Conservation (phyloP, 805 yeast species). For the Ogataea pini region DNA sequence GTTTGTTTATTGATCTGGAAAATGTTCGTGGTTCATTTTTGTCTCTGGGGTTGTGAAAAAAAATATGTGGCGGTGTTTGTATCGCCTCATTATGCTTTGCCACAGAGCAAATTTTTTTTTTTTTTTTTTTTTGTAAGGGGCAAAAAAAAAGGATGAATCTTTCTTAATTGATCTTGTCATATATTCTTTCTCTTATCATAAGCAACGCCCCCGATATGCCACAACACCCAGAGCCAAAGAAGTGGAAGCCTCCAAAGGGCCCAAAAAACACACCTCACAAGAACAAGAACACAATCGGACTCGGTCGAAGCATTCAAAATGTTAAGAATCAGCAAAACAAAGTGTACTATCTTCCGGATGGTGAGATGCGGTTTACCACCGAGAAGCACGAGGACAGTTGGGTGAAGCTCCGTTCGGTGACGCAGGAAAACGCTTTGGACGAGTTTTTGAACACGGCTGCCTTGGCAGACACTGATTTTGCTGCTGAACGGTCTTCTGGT, state of each 20-base stretch:
- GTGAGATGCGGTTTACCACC: slow-evolving; percentile 87
- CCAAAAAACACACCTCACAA: slow-evolving; percentile 87
- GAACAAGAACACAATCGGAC: slow-evolving; percentile 79
- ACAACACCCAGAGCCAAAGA: slow-evolving; percentile 57
- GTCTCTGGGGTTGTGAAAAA: neutral
- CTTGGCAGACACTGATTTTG: slow-evolving; percentile 92
- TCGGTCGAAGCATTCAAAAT: slow-evolving; percentile 81
- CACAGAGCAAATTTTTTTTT: neutral
- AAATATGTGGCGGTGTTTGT: neutral
- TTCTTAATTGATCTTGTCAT: neutral
- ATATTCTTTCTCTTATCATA: too few species aligned
- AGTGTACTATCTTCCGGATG: slow-evolving; percentile 75
- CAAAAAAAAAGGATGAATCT: neutral
- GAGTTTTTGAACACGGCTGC: slow-evolving; percentile 95
- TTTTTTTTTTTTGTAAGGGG: neutral
- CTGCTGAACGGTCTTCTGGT: slow-evolving; percentile 83
- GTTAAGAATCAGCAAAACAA: slow-evolving; percentile 69
- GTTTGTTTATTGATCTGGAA: neutral
- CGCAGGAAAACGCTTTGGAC: slow-evolving; percentile 91
- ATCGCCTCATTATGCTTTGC: neutral
- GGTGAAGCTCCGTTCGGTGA: slow-evolving; percentile 90
- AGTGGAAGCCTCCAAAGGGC: slow-evolving; percentile 88
- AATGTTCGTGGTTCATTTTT: neutral
- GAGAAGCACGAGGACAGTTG: slow-evolving; percentile 81
- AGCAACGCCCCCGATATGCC: too few species aligned